Conservation (phyloP, 2,329 filamentous ascomycete genomes). For the Rutstroemia sp. region DNA sequence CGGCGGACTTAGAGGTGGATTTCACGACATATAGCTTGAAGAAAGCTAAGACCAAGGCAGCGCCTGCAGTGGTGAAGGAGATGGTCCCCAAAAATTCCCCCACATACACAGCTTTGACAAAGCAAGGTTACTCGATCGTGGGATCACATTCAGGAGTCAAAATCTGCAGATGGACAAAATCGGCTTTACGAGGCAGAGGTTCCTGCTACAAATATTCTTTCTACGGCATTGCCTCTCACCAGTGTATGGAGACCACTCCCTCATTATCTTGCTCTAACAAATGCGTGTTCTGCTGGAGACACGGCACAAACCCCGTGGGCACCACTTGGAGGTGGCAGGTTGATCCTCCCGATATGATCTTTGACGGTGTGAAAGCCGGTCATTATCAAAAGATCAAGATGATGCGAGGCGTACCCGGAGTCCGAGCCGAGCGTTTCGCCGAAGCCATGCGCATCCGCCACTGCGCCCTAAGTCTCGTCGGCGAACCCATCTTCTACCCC, state of each 20-base stretch:
- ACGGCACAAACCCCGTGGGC: slow-evolving; percentile 93
- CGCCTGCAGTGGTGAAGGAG: slow-evolving; percentile 56
- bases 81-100: slow-evolving; percentile 93
- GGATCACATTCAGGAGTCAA: slow-evolving; percentile 95
- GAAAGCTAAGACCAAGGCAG: slow-evolving; percentile 36
- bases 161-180: slow-evolving; percentile 98
- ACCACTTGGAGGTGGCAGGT: slow-evolving; percentile 97
- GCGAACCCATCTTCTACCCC: slow-evolving; percentile 98
- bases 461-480: slow-evolving; percentile 85
- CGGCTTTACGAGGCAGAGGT: slow-evolving; percentile 82
- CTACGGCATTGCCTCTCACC: slow-evolving; percentile 92
- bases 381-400: slow-evolving; percentile 98
- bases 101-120: slow-evolving; percentile 82
- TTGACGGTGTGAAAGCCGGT: slow-evolving; percentile 79
- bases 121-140: slow-evolving; percentile 93
- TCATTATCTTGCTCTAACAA: slow-evolving; percentile 96
- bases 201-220: slow-evolving; percentile 98
- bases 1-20: slow-evolving; percentile 65
- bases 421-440: slow-evolving; percentile 82
- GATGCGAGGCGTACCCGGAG: slow-evolving; percentile 87
- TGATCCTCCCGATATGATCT: slow-evolving; percentile 83
- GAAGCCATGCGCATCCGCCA: slow-evolving; percentile 92
- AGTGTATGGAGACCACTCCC: slow-evolving; percentile 97
- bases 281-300: slow-evolving; percentile 98
- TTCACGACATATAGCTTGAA: slow-evolving; percentile 66